Evolutionary conservation across 805 yeast species (phyloP), one percentile per base, ranked within the genome.

Genomic region (Myxozyma neotropica): DNA sequence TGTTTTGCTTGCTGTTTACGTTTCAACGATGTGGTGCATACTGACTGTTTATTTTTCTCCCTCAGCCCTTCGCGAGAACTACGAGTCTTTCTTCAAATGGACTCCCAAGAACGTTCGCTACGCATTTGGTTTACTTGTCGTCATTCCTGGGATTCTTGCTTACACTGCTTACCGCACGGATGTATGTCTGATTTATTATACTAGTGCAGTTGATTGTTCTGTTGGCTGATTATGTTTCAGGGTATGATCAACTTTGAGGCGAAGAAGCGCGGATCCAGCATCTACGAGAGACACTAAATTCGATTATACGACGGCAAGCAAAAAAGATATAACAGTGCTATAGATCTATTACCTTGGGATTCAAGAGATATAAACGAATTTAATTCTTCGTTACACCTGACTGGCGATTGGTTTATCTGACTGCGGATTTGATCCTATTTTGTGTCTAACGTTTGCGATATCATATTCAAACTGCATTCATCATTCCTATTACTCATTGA

Each of bases 191-290:
- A 21, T 35, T 2, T 21, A n/a, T 31, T 23, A 10, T 2, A 15
- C 8, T 38, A n/a, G n/a, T n/a, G n/a, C n/a, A n/a, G n/a, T n/a
- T n/a, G n/a, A n/a, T n/a, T n/a, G n/a, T n/a, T n/a, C n/a, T n/a
- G n/a, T n/a, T n/a, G n/a, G n/a, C n/a, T n/a, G n/a, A n/a, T n/a
- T n/a, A n/a, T n/a, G 7, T n/a, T 17, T 17, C 27, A 62, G 66
- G 66, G 66, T 36, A 43, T 35, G 51, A 58, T 62, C 45, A 51
- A 62, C 50, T 62, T 62, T 33, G 64, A 58, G 48, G 66, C 44
- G 15, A 62, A 62, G 64, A 58, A 58, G 61, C 58, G 66, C 21
- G 57, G 57, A 12, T 52, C 55, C 21, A 54, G 59, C 59, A 53
- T 62, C n/a, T 60, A 46, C 50, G 61, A 46, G 52, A 50, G 53